Base-by-base conservation (phyloP, 768 basidiomycete genomes). In the Boletus bicolor region DNA sequence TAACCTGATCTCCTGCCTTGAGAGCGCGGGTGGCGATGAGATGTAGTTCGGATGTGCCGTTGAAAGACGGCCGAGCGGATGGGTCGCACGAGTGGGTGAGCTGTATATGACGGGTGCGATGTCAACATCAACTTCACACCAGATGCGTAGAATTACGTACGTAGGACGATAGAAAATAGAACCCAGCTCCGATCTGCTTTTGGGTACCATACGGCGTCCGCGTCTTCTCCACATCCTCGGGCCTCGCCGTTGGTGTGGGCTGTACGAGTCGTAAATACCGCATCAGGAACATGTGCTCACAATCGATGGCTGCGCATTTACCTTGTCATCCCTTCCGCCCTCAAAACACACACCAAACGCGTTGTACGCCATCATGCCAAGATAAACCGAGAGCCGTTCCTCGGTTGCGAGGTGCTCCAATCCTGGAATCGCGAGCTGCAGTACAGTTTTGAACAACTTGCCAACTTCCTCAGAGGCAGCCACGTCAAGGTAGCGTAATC, bases 121-220 rank as follows among this genome's bases (percentile, higher is more conserved):
- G 26, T 60, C 30, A 19, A 41, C 19, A 47, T 36, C 28, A 32
- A n/a, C 42, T 35, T 39, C 35, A 48, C 17, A 24, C 5, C 19
- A 36, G 43, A 21, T 26, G 34, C 12, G 24, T 35, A 38, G 34
- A 50, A 44, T 44, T 19, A 66, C 81, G 49, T 49, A 82, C 81
- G 72, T 93, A 91, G 36, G 89, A 81, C 2, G 91, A 91, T 48
- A 91, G 78, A 24, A 82, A 77, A 69, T 90, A 93, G 63, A 91
- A 73, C 15, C 85, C 91, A 47, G 80, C 79, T 49, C 91, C 91
- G 44, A 91, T 74, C 73, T 93, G 91, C 28, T 79, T 83, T 46
- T 80, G 72, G 12, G 90, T 91, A 53, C 91, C 91, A 53, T 80
- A 76, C 3, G 89, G 86, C 7, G 89, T 91, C 51, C 91, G 84